phyloP scores from a whole-genome alignment of 305 asterid genomes.

The Fraxinus sp. region DNA sequence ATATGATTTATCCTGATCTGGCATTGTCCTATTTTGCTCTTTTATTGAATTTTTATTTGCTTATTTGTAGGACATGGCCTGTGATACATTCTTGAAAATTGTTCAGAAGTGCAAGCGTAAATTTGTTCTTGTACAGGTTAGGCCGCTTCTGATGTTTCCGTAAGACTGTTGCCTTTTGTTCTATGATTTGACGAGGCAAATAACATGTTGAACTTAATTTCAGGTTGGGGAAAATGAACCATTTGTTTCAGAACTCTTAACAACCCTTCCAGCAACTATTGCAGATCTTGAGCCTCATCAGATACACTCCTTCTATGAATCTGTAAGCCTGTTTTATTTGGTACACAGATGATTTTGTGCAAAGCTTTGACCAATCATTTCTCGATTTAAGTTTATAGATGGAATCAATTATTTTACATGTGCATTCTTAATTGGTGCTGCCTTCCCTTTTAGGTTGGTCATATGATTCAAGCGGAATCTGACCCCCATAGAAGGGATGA shows the following conservation, averaged over 20 bases:
- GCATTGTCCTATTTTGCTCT: not conserved
- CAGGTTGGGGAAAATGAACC: constrained; percentile 98
- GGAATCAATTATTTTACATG: not conserved
- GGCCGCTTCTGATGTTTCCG: not conserved
- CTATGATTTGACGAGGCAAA: not conserved
- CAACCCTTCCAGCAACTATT: constrained; percentile 77
- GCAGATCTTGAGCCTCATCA: constrained; percentile 95
- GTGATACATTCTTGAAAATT: constrained; percentile 95
- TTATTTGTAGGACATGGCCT: constrained; percentile 84
- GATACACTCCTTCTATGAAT: constrained; percentile 94
- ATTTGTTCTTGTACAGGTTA: constrained; percentile 86
- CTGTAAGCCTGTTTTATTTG: constrained; percentile 54
- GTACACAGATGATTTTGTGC: not conserved
- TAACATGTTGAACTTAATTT: constrained; percentile 24
- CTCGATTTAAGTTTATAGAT: not conserved
- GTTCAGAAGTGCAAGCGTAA: constrained; percentile 99
- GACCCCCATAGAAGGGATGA: constrained; percentile 88
- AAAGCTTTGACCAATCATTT: not conserved
- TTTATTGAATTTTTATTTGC: constrained; percentile 18
- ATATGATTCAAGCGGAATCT: constrained; percentile 93
- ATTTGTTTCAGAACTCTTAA: constrained; percentile 89
- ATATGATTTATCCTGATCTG: not conserved
- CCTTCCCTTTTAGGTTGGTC: constrained; percentile 62
- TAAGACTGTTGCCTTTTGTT: not conserved
- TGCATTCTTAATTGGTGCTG: constrained; percentile 14